A percentile compares a stretch with the other conserved stretches of the same genome.
Conservation (phyloP, 129 eudicot species). For the Heracleum sosnowskyi region DNA sequence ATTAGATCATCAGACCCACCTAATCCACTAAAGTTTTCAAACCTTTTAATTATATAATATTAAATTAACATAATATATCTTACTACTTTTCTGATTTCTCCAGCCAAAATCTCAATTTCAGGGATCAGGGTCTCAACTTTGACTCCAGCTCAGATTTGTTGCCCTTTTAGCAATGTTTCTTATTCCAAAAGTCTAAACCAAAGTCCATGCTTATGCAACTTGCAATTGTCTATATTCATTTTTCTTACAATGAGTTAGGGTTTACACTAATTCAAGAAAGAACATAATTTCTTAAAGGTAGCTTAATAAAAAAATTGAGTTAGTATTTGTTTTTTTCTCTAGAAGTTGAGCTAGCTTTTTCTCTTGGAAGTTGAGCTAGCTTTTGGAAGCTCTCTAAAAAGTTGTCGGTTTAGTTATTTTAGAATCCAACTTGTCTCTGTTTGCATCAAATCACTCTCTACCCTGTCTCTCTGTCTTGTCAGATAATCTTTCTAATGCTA, state of each 20-base stretch:
- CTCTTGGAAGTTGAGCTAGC: too few relatives aligned
- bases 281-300: too few relatives aligned
- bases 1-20: constrained; percentile 2
- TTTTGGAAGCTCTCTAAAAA: background rate
- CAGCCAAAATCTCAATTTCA: constrained; percentile 22
- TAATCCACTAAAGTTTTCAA: constrained; percentile 1
- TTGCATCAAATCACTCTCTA: constrained; percentile 7
- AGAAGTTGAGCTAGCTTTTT: too few relatives aligned
- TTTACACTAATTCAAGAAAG: too few relatives aligned
- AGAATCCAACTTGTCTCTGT: background rate
- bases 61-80: too few relatives aligned
- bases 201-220: constrained; percentile 6
- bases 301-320: too few relatives aligned
- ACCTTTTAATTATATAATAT: too few relatives aligned
- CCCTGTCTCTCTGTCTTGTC: constrained; percentile 16
- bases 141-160: constrained; percentile 1
- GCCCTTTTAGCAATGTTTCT: background rate
- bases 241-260: background rate
- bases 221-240: background rate
- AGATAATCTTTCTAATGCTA: too few relatives aligned
- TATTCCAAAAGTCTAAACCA: constrained; percentile 2
- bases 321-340: too few relatives aligned
- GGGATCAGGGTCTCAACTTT: constrained; percentile 12
- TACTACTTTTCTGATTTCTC: background rate
- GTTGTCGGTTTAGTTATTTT: background rate